Conservation (phyloP, 2,329 filamentous ascomycete species). For the Nakataea oryzae region DNA sequence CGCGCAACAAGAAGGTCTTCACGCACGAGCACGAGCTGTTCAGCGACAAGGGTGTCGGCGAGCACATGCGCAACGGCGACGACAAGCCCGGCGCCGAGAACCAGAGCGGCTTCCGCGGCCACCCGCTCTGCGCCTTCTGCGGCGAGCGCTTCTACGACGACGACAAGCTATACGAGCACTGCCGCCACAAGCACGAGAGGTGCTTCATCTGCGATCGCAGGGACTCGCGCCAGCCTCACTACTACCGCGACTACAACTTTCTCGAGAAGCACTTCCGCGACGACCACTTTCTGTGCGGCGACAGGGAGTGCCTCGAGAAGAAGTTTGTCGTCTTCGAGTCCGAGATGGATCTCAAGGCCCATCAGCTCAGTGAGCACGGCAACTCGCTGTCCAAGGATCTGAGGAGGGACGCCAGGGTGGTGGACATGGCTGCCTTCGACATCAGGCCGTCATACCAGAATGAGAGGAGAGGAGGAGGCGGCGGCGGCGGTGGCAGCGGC, state of each 20-base stretch:
- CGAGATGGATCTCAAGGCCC: constrained; percentile 88
- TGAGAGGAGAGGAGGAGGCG: constrained; percentile 40
- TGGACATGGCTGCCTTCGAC: constrained; percentile 83
- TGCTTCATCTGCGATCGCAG: constrained; percentile 86
- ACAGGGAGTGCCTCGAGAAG: constrained; percentile 86
- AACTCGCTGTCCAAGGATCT: constrained; percentile 73
- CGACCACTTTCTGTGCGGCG: constrained; percentile 77
- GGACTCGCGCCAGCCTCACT: constrained; percentile 66
- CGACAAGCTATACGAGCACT: constrained; percentile 90
- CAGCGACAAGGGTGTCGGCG: constrained; percentile 66
- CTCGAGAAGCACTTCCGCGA: constrained; percentile 79
- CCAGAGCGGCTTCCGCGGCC: constrained; percentile 92
- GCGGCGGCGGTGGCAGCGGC: constrained; percentile 30
- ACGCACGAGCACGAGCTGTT: constrained; percentile 97
- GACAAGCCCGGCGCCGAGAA: constrained; percentile 81
- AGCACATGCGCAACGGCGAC: constrained; percentile 84
- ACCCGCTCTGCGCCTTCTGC: constrained; percentile 91
- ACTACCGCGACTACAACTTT: constrained; percentile 80
- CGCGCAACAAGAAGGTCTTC: constrained; percentile 93
- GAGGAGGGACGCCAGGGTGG: constrained; percentile 69
- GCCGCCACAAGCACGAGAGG: constrained; percentile 84
- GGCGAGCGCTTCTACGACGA: constrained; percentile 87
- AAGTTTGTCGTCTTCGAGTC: constrained; percentile 96
- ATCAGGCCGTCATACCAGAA: constrained; percentile 62
- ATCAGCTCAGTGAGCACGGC: constrained; percentile 77